Conservation (phyloP, 2,329 filamentous ascomycete genomes). For the Fusarium bulbicola region DNA sequence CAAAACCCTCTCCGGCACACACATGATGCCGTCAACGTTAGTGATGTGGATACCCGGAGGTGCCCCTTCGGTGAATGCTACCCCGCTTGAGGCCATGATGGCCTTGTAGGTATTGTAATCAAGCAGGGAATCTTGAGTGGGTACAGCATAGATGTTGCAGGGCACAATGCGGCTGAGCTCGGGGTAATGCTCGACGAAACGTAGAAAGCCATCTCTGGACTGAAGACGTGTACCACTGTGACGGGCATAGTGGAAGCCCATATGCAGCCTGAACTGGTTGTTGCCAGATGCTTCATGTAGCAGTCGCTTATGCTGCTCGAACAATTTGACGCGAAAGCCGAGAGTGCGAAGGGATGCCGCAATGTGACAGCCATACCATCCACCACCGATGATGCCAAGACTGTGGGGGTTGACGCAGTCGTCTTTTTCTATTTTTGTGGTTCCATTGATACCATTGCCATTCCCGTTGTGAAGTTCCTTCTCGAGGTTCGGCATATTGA, state of each 20-base stretch:
- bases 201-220: neutral
- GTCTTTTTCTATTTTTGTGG: neutral
- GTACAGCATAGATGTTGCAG: neutral
- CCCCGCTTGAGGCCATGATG: neutral
- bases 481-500: neutral
- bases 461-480: neutral
- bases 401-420: neutral
- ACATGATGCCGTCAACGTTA: neutral
- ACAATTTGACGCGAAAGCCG: neutral
- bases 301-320: neutral
- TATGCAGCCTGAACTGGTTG: slow-evolving; percentile 3
- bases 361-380: slow-evolving; percentile 7
- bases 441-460: neutral
- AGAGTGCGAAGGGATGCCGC: neutral
- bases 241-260: slow-evolving; percentile 5
- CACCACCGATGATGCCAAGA: neutral
- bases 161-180: neutral
- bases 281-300: slow-evolving; percentile 6
- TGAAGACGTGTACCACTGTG: neutral
- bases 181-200: neutral
- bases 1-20: neutral
- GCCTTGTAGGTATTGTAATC: neutral
- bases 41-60: neutral
- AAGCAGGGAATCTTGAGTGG: neutral
- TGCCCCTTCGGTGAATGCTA: neutral